Conservation (phyloP, 352 stramenopile genomes). For the Albugo laibachii region DNA sequence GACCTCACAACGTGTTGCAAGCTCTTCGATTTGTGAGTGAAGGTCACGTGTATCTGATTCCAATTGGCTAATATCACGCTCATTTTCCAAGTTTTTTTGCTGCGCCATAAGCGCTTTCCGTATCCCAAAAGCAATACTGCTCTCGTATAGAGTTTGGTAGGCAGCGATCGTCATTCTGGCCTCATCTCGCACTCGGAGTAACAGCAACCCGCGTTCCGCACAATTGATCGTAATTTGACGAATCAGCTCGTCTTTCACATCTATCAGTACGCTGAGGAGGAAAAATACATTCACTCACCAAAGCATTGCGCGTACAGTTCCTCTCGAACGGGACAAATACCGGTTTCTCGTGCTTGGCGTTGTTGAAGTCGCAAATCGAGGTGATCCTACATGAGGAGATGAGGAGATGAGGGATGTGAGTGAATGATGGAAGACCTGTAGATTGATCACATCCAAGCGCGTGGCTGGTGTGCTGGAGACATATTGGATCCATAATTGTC, state of each 20-base stretch:
- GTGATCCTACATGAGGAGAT: slow-evolving; percentile 44
- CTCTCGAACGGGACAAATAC: slow-evolving; percentile 83
- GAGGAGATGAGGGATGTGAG: not conserved
- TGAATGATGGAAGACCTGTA: slow-evolving; percentile 21
- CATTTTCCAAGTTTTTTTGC: slow-evolving; percentile 78
- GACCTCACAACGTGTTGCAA: slow-evolving; percentile 31
- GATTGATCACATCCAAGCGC: slow-evolving; percentile 81
- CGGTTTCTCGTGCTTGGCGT: slow-evolving; percentile 79
- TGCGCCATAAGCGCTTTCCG: slow-evolving; percentile 85
- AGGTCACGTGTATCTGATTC: slow-evolving; percentile 64
- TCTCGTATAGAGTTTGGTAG: slow-evolving; percentile 87
- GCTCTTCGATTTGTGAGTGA: slow-evolving; percentile 53
- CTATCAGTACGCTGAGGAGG: not conserved
- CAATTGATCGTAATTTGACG: slow-evolving; percentile 88
- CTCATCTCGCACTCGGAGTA: slow-evolving; percentile 81
- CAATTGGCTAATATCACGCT: slow-evolving; percentile 64
- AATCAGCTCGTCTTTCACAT: slow-evolving; percentile 68
- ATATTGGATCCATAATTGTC: slow-evolving; percentile 86
- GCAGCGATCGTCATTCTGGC: slow-evolving; percentile 83
- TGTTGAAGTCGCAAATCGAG: slow-evolving; percentile 83
- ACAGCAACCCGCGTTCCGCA: slow-evolving; percentile 72
- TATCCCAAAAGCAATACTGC: slow-evolving; percentile 84
- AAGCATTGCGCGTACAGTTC: slow-evolving; percentile 88
- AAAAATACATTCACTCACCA: slow-evolving; percentile 14
- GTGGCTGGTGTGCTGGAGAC: slow-evolving; percentile 83